Conservation (phyloP, 345 rosid genomes). For the Brassica carinata region DNA sequence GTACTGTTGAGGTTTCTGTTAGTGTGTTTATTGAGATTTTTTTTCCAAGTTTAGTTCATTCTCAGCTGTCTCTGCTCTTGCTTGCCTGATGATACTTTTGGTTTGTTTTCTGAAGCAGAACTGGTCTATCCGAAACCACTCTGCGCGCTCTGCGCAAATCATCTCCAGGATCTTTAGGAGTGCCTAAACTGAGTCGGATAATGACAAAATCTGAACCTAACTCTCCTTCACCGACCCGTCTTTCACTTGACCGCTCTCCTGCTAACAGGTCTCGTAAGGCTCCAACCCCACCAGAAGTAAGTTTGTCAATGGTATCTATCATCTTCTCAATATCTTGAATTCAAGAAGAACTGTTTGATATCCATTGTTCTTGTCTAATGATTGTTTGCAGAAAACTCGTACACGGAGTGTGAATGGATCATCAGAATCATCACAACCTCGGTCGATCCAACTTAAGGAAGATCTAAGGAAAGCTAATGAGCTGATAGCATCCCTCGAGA, state of each 20-base stretch:
- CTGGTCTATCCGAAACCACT: slow-evolving; percentile 59
- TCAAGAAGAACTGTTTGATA: background rate
- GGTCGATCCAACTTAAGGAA: slow-evolving; percentile 64
- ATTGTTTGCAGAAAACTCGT: slow-evolving; percentile 58
- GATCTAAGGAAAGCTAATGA: slow-evolving; percentile 88
- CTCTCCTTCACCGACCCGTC: slow-evolving; percentile 55
- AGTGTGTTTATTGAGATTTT: background rate
- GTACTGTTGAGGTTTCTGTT: background rate
- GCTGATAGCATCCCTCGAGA: slow-evolving; percentile 61
- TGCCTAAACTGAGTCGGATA: slow-evolving; percentile 56
- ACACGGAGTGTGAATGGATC: slow-evolving; percentile 55
- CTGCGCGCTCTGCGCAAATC: slow-evolving; percentile 53
- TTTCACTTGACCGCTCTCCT: slow-evolving; percentile 65
- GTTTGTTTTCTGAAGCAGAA: slow-evolving; percentile 47
- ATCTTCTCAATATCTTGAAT: background rate
- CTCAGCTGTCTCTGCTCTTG: background rate
- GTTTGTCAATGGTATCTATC: background rate
- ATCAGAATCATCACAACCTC: slow-evolving; percentile 60
- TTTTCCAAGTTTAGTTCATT: background rate
- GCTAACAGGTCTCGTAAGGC: slow-evolving; percentile 58
- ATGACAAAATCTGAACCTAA: slow-evolving; percentile 59
- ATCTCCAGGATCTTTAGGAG: slow-evolving; percentile 67
- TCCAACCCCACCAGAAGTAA: slow-evolving; percentile 74
- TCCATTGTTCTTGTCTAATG: background rate
- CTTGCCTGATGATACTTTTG: slow-evolving; percentile 22